Conservation (phyloP, 2,329 filamentous ascomycete genomes). For the Cladobotryum mycophilum region DNA sequence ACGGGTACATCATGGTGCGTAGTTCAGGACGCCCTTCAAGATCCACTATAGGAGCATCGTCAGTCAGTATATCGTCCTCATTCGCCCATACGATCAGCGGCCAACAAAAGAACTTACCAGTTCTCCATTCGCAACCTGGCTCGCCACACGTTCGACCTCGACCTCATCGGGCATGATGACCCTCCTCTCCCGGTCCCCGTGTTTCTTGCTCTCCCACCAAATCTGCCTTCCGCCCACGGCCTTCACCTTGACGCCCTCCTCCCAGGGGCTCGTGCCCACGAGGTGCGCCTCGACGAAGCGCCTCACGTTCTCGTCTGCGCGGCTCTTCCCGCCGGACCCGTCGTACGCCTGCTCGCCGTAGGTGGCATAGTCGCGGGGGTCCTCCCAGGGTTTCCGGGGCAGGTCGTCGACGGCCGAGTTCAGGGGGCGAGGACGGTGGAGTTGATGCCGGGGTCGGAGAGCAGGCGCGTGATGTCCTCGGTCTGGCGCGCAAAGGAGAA, state of each 20-base stretch:
- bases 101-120: constrained; percentile 49
- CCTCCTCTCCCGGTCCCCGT: constrained; percentile 44
- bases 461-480: constrained; percentile 57
- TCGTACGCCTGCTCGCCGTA: constrained; percentile 69
- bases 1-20: constrained; percentile 19
- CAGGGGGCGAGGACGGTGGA: constrained; percentile 83
- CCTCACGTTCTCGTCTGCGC: constrained; percentile 69
- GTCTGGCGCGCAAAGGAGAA: constrained; percentile 74
- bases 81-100: neutral
- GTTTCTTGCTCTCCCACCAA: constrained; percentile 67
- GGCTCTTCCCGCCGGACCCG: constrained; percentile 65
- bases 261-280: constrained; percentile 74
- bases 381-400: constrained; percentile 81
- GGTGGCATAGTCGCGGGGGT: constrained; percentile 63
- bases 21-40: constrained; percentile 47
- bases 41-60: constrained; percentile 50
- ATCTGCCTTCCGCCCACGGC: constrained; percentile 59
- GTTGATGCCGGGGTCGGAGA: constrained; percentile 61
- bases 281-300: constrained; percentile 84
- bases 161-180: constrained; percentile 75
- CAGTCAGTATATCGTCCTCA: neutral
- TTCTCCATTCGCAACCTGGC: constrained; percentile 79
- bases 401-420: constrained; percentile 75
- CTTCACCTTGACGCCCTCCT: constrained; percentile 56
- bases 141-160: constrained; percentile 67